These are phyloP conservation scores for Dactylorhiza incarnata DNA, from an alignment of 106 monocot species.

Conservation along the genomic window DNA sequence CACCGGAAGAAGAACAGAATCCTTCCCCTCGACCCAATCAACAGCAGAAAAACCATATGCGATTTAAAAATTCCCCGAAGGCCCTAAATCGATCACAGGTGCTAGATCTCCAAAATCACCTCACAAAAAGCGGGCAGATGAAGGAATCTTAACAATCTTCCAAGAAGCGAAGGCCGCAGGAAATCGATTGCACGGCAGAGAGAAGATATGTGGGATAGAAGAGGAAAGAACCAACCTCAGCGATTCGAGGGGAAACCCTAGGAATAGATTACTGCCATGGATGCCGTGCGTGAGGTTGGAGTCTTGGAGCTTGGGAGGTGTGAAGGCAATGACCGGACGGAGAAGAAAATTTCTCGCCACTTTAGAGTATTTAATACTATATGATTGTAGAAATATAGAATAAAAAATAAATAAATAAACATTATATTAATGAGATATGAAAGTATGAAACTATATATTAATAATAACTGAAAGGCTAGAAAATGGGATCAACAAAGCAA, in stretches of 20 bases:
- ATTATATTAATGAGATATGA: neutral
- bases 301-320: constrained; percentile 10
- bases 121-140: neutral
- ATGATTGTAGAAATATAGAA: neutral
- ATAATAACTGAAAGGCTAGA: neutral
- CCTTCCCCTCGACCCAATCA: neutral
- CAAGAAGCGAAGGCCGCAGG: neutral
- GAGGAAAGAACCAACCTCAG: neutral
- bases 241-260: constrained; percentile 1
- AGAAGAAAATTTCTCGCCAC: neutral
- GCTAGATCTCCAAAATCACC: constrained; percentile 2
- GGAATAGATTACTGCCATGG: constrained; percentile 3
- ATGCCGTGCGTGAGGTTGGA: constrained; percentile 7
- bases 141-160: neutral
- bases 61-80: neutral
- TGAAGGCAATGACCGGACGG: constrained; percentile 10
- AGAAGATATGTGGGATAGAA: neutral
- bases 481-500: neutral
- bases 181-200: neutral
- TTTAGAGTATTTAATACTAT: neutral
- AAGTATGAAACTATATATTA: too few relatives aligned
- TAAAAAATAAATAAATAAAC: neutral
- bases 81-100: neutral
- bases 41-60: neutral
- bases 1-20: neutral